Base-by-base conservation (phyloP, 2,329 filamentous ascomycete genomes). In the Alternaria postmessia region DNA sequence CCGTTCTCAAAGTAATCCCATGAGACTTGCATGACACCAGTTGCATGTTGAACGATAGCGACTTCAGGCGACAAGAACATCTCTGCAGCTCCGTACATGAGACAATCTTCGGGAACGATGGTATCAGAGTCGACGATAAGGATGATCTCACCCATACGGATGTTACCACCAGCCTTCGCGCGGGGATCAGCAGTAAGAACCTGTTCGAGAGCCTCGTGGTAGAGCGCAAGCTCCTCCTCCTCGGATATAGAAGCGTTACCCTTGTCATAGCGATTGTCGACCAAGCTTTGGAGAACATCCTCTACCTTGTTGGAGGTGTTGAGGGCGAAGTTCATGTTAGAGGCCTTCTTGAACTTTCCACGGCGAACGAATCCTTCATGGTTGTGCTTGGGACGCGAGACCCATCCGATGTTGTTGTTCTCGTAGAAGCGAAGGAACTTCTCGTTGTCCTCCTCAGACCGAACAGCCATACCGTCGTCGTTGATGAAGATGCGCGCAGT, bases 141-240 rank as follows among this genome's bases (percentile, higher is more conserved):
- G 61, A 93, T 91, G 75, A 92, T 93, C 78, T 95, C 92, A 55
- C 92, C 92, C 44, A 95, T 83, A 51, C 92, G 91, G 67, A 96
- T 89, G 77, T 95, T 93, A 59, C 92, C 92, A 73, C 92, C 91
- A 34, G 92, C 92, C 89, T 89, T 70, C 3, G 66, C 92, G 18
- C 89, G 90, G 28, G 89, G 86, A 34, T 89, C 89, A 57, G 91
- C 86, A 48, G 88, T 85, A 24, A 93, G 83, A 18, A 90, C 87
- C 65, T 91, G 86, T 65, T 87, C 85, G 43, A 93, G 61, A 16
- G 67, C 66, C 30, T 72, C 57, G 7, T 65, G 24, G 41, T 70
- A 71, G 14, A 71, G 55, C 11, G 49, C 46, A 22, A 70, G 76
- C 75, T 80, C 81, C 22, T 73, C 53, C 24, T 75, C 70, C 32